These are phyloP conservation scores for Mycena leptocephala DNA, from an alignment of 768 basidiomycete species.

Conservation along the genomic window DNA sequence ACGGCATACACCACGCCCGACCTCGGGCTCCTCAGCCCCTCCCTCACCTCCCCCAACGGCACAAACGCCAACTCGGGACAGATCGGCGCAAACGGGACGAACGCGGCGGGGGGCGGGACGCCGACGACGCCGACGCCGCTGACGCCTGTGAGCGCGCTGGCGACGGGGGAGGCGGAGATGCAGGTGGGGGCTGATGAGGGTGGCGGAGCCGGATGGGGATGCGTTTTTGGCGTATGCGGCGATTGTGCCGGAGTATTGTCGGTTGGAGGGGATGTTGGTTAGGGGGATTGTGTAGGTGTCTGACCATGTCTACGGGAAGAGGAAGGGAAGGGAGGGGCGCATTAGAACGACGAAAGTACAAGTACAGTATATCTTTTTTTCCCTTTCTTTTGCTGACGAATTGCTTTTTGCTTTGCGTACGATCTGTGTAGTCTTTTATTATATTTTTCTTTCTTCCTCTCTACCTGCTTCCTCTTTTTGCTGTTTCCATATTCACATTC, in stretches of 20 bases:
- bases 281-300: constrained; percentile 68
- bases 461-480: background rate
- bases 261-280: constrained; percentile 85
- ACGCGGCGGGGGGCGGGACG: constrained; percentile 51
- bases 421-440: constrained; percentile 13
- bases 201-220: constrained; percentile 88
- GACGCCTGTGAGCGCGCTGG: constrained; percentile 80
- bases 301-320: no score
- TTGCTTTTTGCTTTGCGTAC: constrained; percentile 11
- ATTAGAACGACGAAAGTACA: no score
- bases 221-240: constrained; percentile 90
- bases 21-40: constrained; percentile 46
- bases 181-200: constrained; percentile 86
- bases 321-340: background rate
- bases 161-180: constrained; percentile 80
- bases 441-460: background rate
- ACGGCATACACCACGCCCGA: constrained; percentile 80
- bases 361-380: background rate
- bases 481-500: background rate
- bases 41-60: constrained; percentile 31
- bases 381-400: constrained; percentile 2
- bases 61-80: constrained; percentile 29
- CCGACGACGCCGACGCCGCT: constrained; percentile 72
- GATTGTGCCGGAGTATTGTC: constrained; percentile 87
- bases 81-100: constrained; percentile 51